A percentile compares a stretch with the other conserved stretches of the same genome.
Conservation (phyloP, 495 filamentous ascomycete species). For the Aspergillus campestris region DNA sequence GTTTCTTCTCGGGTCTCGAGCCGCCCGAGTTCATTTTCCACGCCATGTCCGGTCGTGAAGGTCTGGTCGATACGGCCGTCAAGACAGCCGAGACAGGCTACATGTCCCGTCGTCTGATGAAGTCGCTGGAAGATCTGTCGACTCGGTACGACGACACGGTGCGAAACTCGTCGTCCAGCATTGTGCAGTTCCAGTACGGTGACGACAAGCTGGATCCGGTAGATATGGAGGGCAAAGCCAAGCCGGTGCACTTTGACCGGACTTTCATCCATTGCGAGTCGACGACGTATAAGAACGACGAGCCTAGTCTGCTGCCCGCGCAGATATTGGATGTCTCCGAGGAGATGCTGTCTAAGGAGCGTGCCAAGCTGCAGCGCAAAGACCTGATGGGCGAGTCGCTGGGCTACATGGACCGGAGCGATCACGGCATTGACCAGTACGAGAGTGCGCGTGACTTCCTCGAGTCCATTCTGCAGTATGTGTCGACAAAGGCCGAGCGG, state of each 20-base stretch:
- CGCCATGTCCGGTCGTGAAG: constrained; percentile 96
- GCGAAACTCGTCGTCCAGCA: constrained; percentile 69
- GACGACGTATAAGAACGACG: constrained; percentile 69
- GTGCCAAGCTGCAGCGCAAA: constrained; percentile 54
- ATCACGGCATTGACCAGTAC: constrained; percentile 67
- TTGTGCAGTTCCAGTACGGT: constrained; percentile 96
- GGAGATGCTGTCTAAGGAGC: constrained; percentile 54
- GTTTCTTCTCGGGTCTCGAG: constrained; percentile 87
- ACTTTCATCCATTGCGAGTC: constrained; percentile 80
- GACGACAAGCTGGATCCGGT: constrained; percentile 92
- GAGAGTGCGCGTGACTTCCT: constrained; percentile 82
- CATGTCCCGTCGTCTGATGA: constrained; percentile 98
- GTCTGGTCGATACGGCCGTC: constrained; percentile 98
- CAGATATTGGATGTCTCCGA: constrained; percentile 62
- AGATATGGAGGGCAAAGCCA: constrained; percentile 93
- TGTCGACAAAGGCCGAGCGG: constrained; percentile 47
- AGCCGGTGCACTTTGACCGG: constrained; percentile 86
- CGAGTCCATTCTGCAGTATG: constrained; percentile 61
- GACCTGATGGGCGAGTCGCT: constrained; percentile 43
- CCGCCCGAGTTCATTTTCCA: constrained; percentile 96
- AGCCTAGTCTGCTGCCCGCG: constrained; percentile 58
- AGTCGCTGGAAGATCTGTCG: constrained; percentile 90
- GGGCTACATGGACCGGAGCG: constrained; percentile 54
- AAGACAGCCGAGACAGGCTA: constrained; percentile 99
- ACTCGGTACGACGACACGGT: constrained; percentile 91